Evolutionary conservation across 2,329 filamentous ascomycete species (phyloP).

Genomic region (Penicillium sp.): DNA sequence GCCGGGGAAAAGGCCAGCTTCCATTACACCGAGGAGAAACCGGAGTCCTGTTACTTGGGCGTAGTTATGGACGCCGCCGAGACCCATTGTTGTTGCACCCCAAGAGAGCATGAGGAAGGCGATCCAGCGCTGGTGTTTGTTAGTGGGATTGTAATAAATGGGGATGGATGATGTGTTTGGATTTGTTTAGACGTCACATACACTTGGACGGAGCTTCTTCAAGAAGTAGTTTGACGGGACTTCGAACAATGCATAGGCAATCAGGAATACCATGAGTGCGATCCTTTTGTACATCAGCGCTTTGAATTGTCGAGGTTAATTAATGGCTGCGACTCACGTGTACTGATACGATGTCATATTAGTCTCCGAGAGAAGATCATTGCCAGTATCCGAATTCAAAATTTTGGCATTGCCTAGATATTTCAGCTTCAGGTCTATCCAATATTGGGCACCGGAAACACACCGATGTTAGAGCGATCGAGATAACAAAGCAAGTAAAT

Average conservation of each 20-base stretch:
- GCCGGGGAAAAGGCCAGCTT: conserved; percentile 51
- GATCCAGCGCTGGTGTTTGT: conserved; percentile 43
- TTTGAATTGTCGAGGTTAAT: not conserved
- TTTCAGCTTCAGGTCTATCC: conserved; percentile 8
- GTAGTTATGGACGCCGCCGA: conserved; percentile 46
- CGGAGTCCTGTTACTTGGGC: conserved; percentile 46
- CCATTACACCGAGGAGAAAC: conserved; percentile 51
- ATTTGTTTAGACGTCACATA: conserved; percentile 16
- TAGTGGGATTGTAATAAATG: not conserved
- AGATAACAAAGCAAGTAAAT: conserved; percentile 69
- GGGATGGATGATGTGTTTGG: not conserved
- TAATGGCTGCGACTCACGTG: conserved; percentile 38
- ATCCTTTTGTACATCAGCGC: conserved; percentile 31
- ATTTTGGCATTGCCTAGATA: conserved; percentile 58
- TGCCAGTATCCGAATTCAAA: conserved; percentile 57
- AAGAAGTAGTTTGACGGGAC: conserved; percentile 51
- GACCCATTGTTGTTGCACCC: conserved; percentile 49
- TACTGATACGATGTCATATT: conserved; percentile 62
- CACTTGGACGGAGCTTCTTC: conserved; percentile 48
- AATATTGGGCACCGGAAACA: not conserved
- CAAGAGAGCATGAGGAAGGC: conserved; percentile 51
- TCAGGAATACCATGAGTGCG: conserved; percentile 48
- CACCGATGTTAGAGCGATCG: conserved; percentile 66
- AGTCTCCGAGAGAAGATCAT: conserved; percentile 63
- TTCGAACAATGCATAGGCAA: conserved; percentile 51